Evolutionary conservation across 306 rosid genomes (phyloP).

Genomic region (Prunus padus): DNA sequence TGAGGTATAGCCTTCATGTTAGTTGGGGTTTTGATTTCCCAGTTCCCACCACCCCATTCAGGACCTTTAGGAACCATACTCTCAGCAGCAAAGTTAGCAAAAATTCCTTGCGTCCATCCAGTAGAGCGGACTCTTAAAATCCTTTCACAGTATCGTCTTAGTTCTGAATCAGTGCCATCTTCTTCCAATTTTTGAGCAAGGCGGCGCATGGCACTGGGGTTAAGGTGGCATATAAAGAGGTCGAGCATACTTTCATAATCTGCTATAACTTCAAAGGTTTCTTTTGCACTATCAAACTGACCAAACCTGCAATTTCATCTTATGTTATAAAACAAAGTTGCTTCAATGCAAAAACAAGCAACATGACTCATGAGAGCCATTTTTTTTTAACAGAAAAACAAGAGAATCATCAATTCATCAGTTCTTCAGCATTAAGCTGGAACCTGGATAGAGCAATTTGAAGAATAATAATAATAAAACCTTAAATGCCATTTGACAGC

Average conservation of each 20-base stretch:
- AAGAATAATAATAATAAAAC: not conserved
- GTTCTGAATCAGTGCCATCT: constrained; percentile 88
- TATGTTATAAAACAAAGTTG: constrained; percentile 1
- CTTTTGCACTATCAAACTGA: constrained; percentile 97
- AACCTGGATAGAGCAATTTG: constrained; percentile 2
- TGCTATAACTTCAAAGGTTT: constrained; percentile 86
- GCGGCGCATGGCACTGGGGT: constrained; percentile 98
- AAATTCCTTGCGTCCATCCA: constrained; percentile 99
- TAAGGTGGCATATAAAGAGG: constrained; percentile 94
- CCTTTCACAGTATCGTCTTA: constrained; percentile 96
- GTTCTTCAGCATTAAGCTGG: constrained; percentile 3
- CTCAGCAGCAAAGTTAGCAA: constrained; percentile 98
- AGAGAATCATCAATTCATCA: not conserved
- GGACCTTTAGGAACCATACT: constrained; percentile 99
- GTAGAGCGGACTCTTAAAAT: constrained; percentile 85
- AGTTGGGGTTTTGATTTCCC: constrained; percentile 97
- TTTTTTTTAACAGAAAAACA: not conserved
- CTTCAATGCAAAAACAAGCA: constrained; percentile 1
- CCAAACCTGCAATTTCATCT: constrained; percentile 76
- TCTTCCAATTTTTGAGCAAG: constrained; percentile 99
- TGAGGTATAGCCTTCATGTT: constrained; percentile 85
- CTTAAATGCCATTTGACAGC: not conserved
- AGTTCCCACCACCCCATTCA: constrained; percentile 99
- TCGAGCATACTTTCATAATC: constrained; percentile 94
- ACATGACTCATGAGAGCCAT: not conserved